A percentile compares a stretch with the other conserved stretches of the same genome.
Evolutionary conservation across 768 basidiomycete genomes (phyloP).

Genomic region (Myochromella boudieri): DNA sequence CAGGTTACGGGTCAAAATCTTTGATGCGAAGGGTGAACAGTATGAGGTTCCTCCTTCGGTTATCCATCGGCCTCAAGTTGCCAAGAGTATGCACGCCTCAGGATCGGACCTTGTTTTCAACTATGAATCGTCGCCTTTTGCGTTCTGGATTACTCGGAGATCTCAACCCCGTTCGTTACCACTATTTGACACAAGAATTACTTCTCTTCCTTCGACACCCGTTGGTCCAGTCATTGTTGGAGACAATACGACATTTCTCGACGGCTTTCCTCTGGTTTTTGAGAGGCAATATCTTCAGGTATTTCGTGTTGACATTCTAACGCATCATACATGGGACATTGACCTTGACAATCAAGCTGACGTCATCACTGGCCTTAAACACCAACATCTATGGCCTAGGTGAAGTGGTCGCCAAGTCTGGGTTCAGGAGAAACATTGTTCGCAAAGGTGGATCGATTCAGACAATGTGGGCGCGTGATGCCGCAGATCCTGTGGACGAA

Average conservation of each 20-base stretch:
- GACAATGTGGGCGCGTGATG: constrained; percentile 67
- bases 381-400: constrained; percentile 81
- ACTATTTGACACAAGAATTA: constrained; percentile 69
- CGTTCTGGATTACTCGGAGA: constrained; percentile 78
- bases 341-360: constrained; percentile 32
- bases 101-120: constrained; percentile 71
- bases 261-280: constrained; percentile 71
- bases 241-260: constrained; percentile 55
- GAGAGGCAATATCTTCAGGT: constrained; percentile 82
- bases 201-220: constrained; percentile 60
- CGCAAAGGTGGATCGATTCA: constrained; percentile 60
- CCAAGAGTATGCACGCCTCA: constrained; percentile 31
- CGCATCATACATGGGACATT: neutral
- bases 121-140: constrained; percentile 62
- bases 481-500: constrained; percentile 61
- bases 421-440: constrained; percentile 63
- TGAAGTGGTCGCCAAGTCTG: constrained; percentile 68
- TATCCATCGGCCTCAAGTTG: constrained; percentile 36
- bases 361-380: constrained; percentile 62
- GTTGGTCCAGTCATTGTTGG: constrained; percentile 52
- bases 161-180: constrained; percentile 52
- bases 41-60: constrained; percentile 62
- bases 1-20: constrained; percentile 70
- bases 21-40: constrained; percentile 58
- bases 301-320: neutral